A percentile compares a stretch with the other conserved stretches of the same genome.
Evolutionary conservation across 108 stramenopile genomes (phyloP).

Genomic region (Bacterosira constricta): DNA sequence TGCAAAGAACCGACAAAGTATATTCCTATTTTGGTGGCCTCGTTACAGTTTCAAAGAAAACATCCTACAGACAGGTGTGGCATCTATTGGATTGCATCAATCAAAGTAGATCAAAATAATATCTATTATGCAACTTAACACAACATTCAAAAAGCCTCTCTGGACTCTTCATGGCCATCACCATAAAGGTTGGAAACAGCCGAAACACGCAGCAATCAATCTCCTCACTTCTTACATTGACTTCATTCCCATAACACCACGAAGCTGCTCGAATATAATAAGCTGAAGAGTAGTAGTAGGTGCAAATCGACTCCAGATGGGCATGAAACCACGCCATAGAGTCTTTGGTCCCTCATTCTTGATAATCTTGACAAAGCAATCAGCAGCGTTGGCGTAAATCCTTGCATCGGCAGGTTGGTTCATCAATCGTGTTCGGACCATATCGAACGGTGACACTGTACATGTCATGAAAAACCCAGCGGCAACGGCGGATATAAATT

Average conservation of each 20-base stretch:
- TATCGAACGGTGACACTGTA: constrained; percentile 91
- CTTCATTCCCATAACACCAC: constrained; percentile 82
- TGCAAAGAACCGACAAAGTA: too few species aligned
- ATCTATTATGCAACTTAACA: background rate
- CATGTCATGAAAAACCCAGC: constrained; percentile 96
- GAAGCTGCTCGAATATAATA: constrained; percentile 88
- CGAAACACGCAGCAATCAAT: background rate
- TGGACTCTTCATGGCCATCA: too few species aligned
- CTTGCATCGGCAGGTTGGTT: constrained; percentile 92
- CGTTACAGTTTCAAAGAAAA: too few species aligned
- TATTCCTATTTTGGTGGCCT: too few species aligned
- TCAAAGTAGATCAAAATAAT: background rate
- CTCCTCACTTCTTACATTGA: constrained; percentile 51
- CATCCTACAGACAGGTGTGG: too few species aligned
- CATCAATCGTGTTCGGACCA: constrained; percentile 90
- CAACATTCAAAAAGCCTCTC: background rate
- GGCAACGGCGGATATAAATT: constrained; percentile 75
- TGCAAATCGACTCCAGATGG: constrained; percentile 94
- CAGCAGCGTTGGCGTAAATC: constrained; percentile 83
- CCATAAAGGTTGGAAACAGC: too few species aligned
- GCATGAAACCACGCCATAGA: constrained; percentile 92
- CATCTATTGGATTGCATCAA: too few species aligned
- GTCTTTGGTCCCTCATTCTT: constrained; percentile 81
- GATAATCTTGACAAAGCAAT: constrained; percentile 88
- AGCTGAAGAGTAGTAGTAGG: constrained; percentile 92